These are phyloP conservation scores for Groenewaldozyma salmanticensis DNA, from an alignment of 805 yeast genomes.

Conservation along the genomic window DNA sequence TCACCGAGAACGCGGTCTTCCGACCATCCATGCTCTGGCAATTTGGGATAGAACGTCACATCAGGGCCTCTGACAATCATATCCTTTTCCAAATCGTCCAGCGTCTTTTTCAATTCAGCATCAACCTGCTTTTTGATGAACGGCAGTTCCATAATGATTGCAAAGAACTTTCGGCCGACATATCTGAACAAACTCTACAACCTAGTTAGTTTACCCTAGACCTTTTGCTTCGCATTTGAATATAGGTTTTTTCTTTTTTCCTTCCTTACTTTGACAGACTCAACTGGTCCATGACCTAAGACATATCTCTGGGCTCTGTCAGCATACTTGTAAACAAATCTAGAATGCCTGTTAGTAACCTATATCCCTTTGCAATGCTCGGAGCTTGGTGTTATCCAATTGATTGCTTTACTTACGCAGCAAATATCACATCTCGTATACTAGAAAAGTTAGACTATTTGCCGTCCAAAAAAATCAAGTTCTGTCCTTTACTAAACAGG, in stretches of 20 bases:
- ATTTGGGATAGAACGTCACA: constrained; percentile 18
- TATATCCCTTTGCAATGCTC: no score
- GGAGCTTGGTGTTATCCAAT: no score
- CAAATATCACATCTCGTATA: constrained; percentile 1
- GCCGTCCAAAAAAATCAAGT: neutral
- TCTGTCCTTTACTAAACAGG: neutral
- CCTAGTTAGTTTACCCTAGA: no score
- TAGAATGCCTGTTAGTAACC: neutral
- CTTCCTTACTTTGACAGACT: constrained; percentile 10
- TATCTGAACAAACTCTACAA: neutral
- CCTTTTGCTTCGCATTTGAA: no score
- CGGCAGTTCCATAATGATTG: constrained; percentile 35
- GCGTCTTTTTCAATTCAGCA: constrained; percentile 42
- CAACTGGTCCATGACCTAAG: constrained; percentile 21
- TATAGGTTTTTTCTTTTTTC: no score
- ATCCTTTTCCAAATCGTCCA: constrained; percentile 42
- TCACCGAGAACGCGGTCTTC: constrained; percentile 38
- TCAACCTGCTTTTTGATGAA: constrained; percentile 48
- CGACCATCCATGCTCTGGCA: constrained; percentile 56
- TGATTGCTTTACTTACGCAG: neutral
- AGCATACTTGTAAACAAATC: constrained; percentile 1
- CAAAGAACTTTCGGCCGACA: constrained; percentile 10
- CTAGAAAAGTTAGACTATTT: constrained; percentile 1
- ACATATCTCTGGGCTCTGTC: constrained; percentile 11
- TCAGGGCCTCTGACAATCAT: constrained; percentile 46